These are phyloP conservation scores for Paramecium tetraurelia DNA, from an alignment of 73 alveolate genomes.

Conservation along the genomic window DNA sequence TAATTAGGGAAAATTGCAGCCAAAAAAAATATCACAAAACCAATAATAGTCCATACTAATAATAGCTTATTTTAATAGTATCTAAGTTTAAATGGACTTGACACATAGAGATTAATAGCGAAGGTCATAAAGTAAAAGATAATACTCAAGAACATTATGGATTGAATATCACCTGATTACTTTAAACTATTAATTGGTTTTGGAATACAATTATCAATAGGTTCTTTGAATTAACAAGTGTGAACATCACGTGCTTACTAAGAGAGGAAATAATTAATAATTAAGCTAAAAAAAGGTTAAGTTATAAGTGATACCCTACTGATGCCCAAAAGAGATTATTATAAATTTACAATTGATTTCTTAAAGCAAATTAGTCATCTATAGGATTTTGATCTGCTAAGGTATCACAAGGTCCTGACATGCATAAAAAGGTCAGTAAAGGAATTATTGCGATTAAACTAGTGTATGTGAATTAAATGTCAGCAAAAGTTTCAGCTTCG, in stretches of 20 bases:
- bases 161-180: not conserved
- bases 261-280: not conserved
- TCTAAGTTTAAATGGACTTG: not conserved
- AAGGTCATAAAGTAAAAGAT: not conserved
- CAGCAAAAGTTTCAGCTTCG: slow-evolving; percentile 16
- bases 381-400: not conserved
- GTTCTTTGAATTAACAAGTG: not conserved
- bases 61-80: not conserved
- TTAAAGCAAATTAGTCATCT: not conserved
- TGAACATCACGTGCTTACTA: not conserved
- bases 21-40: not conserved
- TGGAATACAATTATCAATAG: not conserved
- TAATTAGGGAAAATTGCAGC: not conserved
- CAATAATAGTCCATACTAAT: not conserved
- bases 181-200: not conserved
- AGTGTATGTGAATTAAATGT: not conserved
- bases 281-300: not conserved
- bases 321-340: slow-evolving; percentile 7
- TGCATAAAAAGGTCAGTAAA: not conserved
- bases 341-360: not conserved
- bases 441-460: not conserved
- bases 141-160: not conserved
- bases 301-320: not conserved
- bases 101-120: not conserved
- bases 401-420: not conserved